These are phyloP conservation scores for Lolium rigidum DNA, from an alignment of 176 grass and related monocot species.

Conservation along the genomic window DNA sequence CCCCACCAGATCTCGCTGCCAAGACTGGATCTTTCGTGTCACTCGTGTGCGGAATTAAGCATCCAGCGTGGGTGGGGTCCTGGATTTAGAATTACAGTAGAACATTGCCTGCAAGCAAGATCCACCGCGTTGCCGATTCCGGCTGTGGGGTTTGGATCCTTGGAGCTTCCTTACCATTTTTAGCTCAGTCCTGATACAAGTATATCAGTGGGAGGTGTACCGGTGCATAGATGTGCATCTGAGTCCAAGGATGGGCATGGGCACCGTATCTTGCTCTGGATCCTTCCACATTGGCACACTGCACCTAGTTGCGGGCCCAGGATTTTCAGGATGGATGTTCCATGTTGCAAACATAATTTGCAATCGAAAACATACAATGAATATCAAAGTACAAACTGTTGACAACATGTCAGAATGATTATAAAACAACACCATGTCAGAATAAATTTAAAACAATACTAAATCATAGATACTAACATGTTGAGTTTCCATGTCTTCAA, in stretches of 20 bases:
- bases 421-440: neutral
- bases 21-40: conserved; percentile 35
- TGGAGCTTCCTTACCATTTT: conserved; percentile 19
- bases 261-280: conserved; percentile 18
- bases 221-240: neutral
- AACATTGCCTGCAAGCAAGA: conserved; percentile 27
- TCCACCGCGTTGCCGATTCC: conserved; percentile 5
- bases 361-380: neutral
- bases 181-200: neutral
- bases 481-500: neutral
- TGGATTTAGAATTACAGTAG: conserved; percentile 24
- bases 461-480: neutral
- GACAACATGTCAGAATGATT: neutral
- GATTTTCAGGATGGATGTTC: neutral
- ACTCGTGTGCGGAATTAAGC: conserved; percentile 11
- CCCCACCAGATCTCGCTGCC: conserved; percentile 45
- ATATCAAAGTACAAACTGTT: neutral
- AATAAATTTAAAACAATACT: neutral
- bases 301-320: neutral
- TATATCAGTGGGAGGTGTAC: neutral
- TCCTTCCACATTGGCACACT: neutral
- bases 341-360: neutral
- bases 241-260: neutral
- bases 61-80: conserved; percentile 4
- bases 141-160: conserved; percentile 31